Evolutionary conservation across 2,329 filamentous ascomycete genomes (phyloP).

Genomic region (Harringtonia lauricola): DNA sequence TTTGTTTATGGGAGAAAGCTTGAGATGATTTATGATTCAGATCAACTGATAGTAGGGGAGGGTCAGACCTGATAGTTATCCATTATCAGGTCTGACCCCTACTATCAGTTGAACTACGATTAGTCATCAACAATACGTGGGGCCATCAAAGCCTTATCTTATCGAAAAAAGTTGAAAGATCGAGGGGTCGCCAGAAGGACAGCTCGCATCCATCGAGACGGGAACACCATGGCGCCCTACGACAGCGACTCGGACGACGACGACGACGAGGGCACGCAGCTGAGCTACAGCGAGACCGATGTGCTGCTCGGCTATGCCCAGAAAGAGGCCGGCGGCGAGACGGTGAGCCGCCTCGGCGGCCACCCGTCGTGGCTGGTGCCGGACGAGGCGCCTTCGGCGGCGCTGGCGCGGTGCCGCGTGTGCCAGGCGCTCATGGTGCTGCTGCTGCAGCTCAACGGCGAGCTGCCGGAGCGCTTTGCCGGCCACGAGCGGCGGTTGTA

Average conservation of each 20-base stretch:
- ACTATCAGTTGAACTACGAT: no score
- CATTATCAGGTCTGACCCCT: no score
- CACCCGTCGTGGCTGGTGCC: conserved; percentile 74
- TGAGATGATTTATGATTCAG: no score
- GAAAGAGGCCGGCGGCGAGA: conserved; percentile 58
- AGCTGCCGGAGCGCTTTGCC: conserved; percentile 77
- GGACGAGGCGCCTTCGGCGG: conserved; percentile 58
- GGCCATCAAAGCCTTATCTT: background rate
- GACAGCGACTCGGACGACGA: conserved; percentile 77
- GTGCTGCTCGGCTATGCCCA: conserved; percentile 86
- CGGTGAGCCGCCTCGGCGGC: conserved; percentile 80
- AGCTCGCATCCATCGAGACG: background rate
- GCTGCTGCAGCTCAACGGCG: conserved; percentile 82
- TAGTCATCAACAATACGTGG: no score
- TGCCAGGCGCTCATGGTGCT: conserved; percentile 78
- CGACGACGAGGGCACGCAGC: conserved; percentile 38
- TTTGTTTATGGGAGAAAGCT: no score
- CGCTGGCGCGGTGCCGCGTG: conserved; percentile 73
- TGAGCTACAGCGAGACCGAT: conserved; percentile 61
- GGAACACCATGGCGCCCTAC: conserved; percentile 55
- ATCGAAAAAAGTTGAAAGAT: conserved; percentile 1
- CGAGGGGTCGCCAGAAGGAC: background rate
- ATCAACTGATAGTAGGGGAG: no score
- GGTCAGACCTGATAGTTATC: no score
- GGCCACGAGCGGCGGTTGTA: conserved; percentile 82